Evolutionary conservation across 148 eudicot genomes (phyloP).

Genomic region (Hydrangea macrophylla): DNA sequence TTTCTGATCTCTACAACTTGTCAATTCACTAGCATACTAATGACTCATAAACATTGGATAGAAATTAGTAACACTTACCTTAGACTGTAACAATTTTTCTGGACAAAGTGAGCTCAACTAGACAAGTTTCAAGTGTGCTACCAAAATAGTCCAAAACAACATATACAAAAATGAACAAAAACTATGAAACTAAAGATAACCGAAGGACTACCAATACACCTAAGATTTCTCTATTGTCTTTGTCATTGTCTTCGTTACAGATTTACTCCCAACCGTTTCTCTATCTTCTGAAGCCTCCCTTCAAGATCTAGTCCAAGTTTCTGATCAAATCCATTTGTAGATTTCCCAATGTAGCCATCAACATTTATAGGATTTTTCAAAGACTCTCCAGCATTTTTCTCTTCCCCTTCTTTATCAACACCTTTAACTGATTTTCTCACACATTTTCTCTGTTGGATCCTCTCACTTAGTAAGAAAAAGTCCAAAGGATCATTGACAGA

Average conservation of each 20-base stretch:
- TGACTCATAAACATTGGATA: neutral
- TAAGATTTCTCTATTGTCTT: neutral
- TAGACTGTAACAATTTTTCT: neutral
- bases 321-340: neutral
- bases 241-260: neutral
- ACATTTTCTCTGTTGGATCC: neutral
- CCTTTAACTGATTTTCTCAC: neutral
- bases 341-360: neutral
- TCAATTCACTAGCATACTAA: neutral
- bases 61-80: neutral
- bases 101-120: no score
- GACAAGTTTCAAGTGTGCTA: neutral
- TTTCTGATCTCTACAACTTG: neutral
- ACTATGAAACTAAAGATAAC: neutral
- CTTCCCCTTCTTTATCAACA: neutral
- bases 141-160: neutral
- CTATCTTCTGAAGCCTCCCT: conserved; percentile 8
- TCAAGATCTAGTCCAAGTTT: neutral
- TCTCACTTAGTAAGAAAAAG: neutral
- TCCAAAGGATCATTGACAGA: neutral
- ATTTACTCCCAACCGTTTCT: neutral
- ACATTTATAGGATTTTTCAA: neutral
- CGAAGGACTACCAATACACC: neutral
- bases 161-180: conserved; percentile 1
- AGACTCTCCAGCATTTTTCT: neutral